Evolutionary conservation across 441 rosid genomes (phyloP).

Genomic region (Erysimum cheiri): DNA sequence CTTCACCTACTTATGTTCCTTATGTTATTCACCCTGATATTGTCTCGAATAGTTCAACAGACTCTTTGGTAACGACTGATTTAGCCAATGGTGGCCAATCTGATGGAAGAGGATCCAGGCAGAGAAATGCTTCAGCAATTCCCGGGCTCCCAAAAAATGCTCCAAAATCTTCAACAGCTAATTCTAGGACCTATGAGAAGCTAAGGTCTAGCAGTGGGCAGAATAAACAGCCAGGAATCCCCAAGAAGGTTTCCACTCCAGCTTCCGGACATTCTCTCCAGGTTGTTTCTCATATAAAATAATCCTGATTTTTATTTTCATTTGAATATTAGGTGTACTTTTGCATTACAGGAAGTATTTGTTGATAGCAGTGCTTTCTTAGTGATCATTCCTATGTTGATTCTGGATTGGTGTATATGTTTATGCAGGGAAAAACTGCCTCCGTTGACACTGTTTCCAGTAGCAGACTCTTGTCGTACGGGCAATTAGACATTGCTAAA

Average conservation of each 20-base stretch:
- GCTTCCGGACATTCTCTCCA: slow-evolving; percentile 50
- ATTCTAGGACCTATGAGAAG: slow-evolving; percentile 54
- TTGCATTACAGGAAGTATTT: background rate
- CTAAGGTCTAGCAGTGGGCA: slow-evolving; percentile 54
- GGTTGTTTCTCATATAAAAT: slow-evolving; percentile 47
- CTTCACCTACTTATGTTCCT: slow-evolving; percentile 68
- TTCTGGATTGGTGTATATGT: slow-evolving; percentile 23
- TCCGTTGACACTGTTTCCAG: slow-evolving; percentile 55
- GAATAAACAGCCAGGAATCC: slow-evolving; percentile 50
- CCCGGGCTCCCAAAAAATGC: slow-evolving; percentile 52
- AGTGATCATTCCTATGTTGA: slow-evolving; percentile 10
- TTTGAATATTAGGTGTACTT: background rate
- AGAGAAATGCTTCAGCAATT: slow-evolving; percentile 57
- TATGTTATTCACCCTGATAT: slow-evolving; percentile 63
- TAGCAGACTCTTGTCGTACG: slow-evolving; percentile 55
- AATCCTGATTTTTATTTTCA: background rate
- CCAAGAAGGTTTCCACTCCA: slow-evolving; percentile 55
- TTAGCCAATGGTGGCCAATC: slow-evolving; percentile 46
- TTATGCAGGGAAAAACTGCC: slow-evolving; percentile 62
- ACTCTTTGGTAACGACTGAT: slow-evolving; percentile 54
- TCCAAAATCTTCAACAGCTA: slow-evolving; percentile 50
- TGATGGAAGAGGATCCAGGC: slow-evolving; percentile 57
- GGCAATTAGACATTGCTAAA: slow-evolving; percentile 52
- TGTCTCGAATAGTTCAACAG: slow-evolving; percentile 48
- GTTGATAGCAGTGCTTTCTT: background rate